These are phyloP conservation scores for Stylonectria norvegica DNA, from an alignment of 2,329 filamentous ascomycete species.

Conservation along the genomic window DNA sequence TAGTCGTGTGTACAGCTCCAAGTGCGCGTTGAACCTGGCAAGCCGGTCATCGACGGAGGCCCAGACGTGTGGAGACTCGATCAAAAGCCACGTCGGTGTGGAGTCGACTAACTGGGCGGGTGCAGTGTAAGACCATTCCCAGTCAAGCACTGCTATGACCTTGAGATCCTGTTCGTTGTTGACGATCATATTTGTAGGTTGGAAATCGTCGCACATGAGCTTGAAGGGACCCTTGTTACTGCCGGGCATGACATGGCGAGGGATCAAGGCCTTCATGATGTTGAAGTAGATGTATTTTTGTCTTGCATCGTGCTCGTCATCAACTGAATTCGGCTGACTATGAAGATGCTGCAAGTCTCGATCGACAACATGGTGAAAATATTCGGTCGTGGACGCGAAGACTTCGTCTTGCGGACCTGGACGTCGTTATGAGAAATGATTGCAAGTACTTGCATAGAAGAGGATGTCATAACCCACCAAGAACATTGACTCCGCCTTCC, in stretches of 20 bases:
- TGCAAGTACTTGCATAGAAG: not conserved
- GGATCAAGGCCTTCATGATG: conserved; percentile 4
- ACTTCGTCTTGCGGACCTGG: conserved; percentile 2
- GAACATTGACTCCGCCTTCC: conserved; percentile 1
- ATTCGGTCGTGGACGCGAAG: conserved; percentile 2
- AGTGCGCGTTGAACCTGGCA: conserved; percentile 2
- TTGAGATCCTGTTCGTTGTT: conserved; percentile 7
- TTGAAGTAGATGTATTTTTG: conserved; percentile 8
- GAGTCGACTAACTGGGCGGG: conserved; percentile 6
- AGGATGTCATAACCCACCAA: not conserved
- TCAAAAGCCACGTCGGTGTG: conserved; percentile 3
- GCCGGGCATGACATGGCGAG: conserved; percentile 2
- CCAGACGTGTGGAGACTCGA: conserved; percentile 3
- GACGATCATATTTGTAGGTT: conserved; percentile 5
- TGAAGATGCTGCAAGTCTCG: conserved; percentile 4
- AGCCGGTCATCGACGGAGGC: conserved; percentile 3
- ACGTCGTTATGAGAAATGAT: not conserved
- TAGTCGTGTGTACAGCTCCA: conserved; percentile 3
- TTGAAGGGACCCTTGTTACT: conserved; percentile 1
- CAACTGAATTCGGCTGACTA: conserved; percentile 5
- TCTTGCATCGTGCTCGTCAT: conserved; percentile 4
- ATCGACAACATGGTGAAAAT: conserved; percentile 2
- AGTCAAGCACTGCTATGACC: conserved; percentile 6
- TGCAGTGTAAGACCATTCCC: conserved; percentile 8
- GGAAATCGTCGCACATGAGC: conserved; percentile 6